A percentile compares a stretch with the other conserved stretches of the same genome.
These are phyloP conservation scores for Cystobasidium onofrii DNA, from an alignment of 768 basidiomycete species.

Conservation along the genomic window DNA sequence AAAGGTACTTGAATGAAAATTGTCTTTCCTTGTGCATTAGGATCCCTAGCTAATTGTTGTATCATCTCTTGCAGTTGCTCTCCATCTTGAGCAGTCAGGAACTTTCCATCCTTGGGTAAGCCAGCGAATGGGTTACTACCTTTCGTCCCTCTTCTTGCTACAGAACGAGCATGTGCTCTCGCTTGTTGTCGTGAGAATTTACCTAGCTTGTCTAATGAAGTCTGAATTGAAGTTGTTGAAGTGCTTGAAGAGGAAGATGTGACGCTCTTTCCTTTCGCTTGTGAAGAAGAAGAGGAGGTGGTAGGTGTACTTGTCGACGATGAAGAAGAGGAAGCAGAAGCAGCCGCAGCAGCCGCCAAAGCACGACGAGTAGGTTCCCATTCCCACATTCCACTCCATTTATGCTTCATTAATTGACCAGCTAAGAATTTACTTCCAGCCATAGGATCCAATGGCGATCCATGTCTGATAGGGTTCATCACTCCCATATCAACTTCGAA, in stretches of 20 bases:
- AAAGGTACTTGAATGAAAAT: background rate
- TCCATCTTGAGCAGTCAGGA: background rate
- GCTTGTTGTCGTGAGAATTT: background rate
- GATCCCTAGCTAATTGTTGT: background rate
- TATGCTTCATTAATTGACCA: slow-evolving; percentile 6
- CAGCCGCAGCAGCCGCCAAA: background rate
- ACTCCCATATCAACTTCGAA: background rate
- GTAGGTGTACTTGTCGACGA: no score
- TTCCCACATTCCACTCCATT: slow-evolving; percentile 25
- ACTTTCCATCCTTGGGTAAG: background rate
- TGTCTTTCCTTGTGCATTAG: background rate
- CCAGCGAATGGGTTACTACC: background rate
- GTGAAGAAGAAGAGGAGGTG: background rate
- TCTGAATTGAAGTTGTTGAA: background rate
- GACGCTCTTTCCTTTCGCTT: background rate
- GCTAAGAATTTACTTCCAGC: slow-evolving; percentile 1
- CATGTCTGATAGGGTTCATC: background rate
- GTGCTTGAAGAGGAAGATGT: background rate
- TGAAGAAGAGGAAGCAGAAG: no score
- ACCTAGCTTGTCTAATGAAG: background rate
- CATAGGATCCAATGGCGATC: background rate
- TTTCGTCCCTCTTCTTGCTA: background rate
- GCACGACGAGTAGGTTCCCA: slow-evolving; percentile 14
- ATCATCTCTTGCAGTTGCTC: background rate
- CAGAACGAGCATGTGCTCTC: background rate